phyloP scores from a whole-genome alignment of 257 asterid genomes.

The Jaltomata sinuosa region DNA sequence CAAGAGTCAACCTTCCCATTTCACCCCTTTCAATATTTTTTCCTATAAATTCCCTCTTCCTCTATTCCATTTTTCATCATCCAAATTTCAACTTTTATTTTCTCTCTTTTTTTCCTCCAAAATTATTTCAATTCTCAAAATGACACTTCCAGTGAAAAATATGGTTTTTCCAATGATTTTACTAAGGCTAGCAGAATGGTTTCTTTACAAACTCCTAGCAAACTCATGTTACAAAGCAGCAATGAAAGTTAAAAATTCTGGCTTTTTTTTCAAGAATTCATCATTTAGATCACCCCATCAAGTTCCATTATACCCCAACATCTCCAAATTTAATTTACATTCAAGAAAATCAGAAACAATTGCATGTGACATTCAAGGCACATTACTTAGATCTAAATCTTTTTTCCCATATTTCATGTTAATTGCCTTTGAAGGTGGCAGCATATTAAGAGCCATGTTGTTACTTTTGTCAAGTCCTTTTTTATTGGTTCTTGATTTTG shows the following conservation, averaged over 20 bases:
- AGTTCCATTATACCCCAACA: slow-evolving; percentile 22
- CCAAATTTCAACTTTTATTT: background rate
- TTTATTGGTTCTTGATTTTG: slow-evolving; percentile 24
- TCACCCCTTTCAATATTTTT: background rate
- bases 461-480: slow-evolving; percentile 58
- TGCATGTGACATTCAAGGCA: slow-evolving; percentile 50
- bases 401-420: slow-evolving; percentile 94
- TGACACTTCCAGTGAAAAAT: slow-evolving; percentile 23
- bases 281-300: slow-evolving; percentile 16
- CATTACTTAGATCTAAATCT: slow-evolving; percentile 39
- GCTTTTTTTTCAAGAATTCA: slow-evolving; percentile 26
- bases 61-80: slow-evolving; percentile 20
- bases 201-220: slow-evolving; percentile 52
- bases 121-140: background rate
- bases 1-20: slow-evolving; percentile 7
- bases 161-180: slow-evolving; percentile 62
- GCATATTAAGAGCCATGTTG: slow-evolving; percentile 57
- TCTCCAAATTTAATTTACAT: slow-evolving; percentile 26
- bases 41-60: slow-evolving; percentile 47
- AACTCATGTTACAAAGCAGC: slow-evolving; percentile 60
- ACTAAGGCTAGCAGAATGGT: slow-evolving; percentile 40
- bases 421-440: slow-evolving; percentile 86
- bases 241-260: slow-evolving; percentile 41
- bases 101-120: background rate
- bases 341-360: slow-evolving; percentile 34